Conservation (phyloP, 352 stramenopile genomes). For the Blastocystis hominis region DNA sequence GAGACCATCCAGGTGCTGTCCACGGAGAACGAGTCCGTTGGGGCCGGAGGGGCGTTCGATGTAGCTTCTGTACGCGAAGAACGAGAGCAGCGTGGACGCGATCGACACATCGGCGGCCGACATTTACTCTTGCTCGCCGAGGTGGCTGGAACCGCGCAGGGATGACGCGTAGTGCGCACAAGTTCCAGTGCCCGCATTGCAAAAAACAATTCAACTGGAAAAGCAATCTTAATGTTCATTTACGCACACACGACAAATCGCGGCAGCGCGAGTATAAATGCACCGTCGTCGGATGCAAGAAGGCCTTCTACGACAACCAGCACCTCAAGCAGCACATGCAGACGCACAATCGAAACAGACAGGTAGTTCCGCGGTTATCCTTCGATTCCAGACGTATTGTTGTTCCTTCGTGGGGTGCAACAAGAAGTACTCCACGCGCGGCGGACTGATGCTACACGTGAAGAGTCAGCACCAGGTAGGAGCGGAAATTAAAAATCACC, state of each 20-base stretch:
- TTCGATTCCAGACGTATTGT: background rate
- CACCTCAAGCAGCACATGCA: constrained; percentile 42
- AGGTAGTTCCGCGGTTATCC: background rate
- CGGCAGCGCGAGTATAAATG: constrained; percentile 31
- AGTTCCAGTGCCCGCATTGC: background rate
- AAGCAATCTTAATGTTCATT: constrained; percentile 36
- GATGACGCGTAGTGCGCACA: background rate
- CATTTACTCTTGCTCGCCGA: background rate
- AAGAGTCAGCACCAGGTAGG: constrained; percentile 2
- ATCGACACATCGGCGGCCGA: background rate
- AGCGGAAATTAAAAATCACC: background rate
- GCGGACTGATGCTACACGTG: constrained; percentile 46
- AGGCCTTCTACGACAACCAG: constrained; percentile 53
- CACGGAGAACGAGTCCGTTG: background rate
- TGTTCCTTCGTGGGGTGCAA: constrained; percentile 31
- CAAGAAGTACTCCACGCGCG: constrained; percentile 47
- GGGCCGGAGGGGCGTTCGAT: background rate
- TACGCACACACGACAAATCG: constrained; percentile 45
- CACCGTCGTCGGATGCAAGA: background rate
- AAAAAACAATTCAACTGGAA: constrained; percentile 33
- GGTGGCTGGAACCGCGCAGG: background rate
- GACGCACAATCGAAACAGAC: constrained; percentile 24
- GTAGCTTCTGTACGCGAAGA: background rate
- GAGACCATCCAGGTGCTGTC: background rate
- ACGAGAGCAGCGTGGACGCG: background rate